These are phyloP conservation scores for Colletotrichum lentis DNA, from an alignment of 2,329 filamentous ascomycete species.

Conservation along the genomic window DNA sequence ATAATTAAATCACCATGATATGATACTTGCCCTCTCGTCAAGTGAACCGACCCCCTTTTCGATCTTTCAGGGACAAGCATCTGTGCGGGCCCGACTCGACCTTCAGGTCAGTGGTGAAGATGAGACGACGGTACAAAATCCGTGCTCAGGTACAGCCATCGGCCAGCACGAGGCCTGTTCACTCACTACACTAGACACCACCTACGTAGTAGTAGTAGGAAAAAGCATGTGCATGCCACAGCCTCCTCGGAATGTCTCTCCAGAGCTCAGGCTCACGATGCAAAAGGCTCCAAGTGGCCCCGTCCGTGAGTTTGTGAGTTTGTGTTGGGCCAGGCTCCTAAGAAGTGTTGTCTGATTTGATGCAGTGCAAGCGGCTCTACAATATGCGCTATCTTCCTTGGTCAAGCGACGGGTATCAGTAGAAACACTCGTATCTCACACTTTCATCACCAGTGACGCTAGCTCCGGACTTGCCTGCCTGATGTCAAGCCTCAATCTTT, in stretches of 20 bases:
- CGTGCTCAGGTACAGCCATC: conserved; percentile 21
- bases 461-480: conserved; percentile 26
- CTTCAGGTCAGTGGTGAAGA: conserved; percentile 26
- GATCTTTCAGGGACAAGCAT: conserved; percentile 3
- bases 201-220: not conserved
- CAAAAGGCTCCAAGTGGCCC: not conserved
- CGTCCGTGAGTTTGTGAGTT: too few relatives aligned
- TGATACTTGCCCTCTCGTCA: not conserved
- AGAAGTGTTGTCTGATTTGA: not conserved
- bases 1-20: not conserved
- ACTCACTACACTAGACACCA: not conserved
- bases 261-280: not conserved
- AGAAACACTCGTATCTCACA: not conserved
- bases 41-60: not conserved
- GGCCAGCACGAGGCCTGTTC: not conserved
- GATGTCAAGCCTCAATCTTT: conserved; percentile 30
- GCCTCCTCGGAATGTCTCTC: not conserved
- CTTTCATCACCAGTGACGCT: conserved; percentile 35
- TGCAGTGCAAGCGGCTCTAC: not conserved
- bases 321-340: too few relatives aligned
- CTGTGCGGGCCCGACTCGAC: conserved; percentile 24
- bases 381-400: conserved; percentile 15
- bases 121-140: conserved; percentile 35
- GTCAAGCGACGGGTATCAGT: not conserved
- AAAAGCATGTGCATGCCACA: conserved; percentile 14